Evolutionary conservation across 148 eudicot genomes (phyloP), one percentile per base, ranked within the genome.

Genomic region (Fagopyrum homotropicum): DNA sequence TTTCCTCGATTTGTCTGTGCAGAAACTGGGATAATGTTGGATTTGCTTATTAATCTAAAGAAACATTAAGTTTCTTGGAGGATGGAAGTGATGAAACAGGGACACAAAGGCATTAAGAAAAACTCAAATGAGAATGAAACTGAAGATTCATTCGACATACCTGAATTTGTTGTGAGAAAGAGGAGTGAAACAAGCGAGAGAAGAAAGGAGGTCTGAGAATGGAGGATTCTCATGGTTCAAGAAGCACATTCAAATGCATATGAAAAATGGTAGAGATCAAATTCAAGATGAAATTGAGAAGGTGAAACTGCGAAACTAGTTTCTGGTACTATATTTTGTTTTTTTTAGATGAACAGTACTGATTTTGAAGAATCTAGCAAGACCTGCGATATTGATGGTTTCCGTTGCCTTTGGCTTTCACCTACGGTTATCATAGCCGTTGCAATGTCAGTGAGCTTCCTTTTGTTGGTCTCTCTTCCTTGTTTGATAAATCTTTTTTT

Each of bases 121-220:
- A 57, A 57, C 12, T 57, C 68, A 4, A 52, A 50, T 29, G 44
- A 29, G 16, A 43, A 49, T 22, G 57, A 12, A 26, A 72, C 0
- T 30, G 10, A 72, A 14, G 1, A 4, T 48, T 29, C 40, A 40
- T 3, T 4, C 5, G 16, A 79, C 73, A 4, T 77, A 77, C 85
- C 83, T 77, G 72, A 56, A 47, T 75, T 22, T 55, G 72, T 71
- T 30, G 83, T 72, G 77, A 72, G 69, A 12, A 56, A 44, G 45
- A 75, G 48, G 35, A 72, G 30, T 52, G 17, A 49, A 72, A 72
- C 15, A 50, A 72, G 16, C 1, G 43, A 72, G 59, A 72, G 59
- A 72, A 49, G 44, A 49, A 49, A 15, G 0, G 45, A 72, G 54
- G 75, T 22, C 14, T 66, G 71, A 43, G 12, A 40, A 66, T 40